Base-by-base conservation (phyloP, 1,139 yeast species). In the Suhomyces guaymorum region DNA sequence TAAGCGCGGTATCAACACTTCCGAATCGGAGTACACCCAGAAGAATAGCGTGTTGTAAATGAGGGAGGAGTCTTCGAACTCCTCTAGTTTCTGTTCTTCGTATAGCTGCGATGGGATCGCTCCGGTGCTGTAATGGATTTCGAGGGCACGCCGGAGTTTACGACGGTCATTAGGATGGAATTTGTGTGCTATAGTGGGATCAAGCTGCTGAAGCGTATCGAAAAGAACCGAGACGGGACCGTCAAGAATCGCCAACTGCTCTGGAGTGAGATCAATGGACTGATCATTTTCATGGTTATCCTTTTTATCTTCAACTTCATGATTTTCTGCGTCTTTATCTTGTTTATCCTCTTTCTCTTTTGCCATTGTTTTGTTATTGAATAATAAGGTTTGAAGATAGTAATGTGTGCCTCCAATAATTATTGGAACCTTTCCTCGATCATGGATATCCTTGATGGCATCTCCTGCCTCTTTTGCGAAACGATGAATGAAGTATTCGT, bases 331-430 rank as follows among this genome's bases (percentile, higher is more conserved):
- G 4, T 9, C 32, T 11, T 30, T 16, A 4, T 29, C 27, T 33
- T 43, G 48, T 48, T 60, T 50, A 7, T 59, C 57, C 7, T 63
- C 65, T 8, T 32, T 30, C 14, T 12, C 3, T 34, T 41, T 17
- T n/a, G 22, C 38, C 5, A 75, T 61, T 0, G 87, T 81, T 45
- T 82, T 78, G 49, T 86, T 84, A 33, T 74, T 69, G 52, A 90
- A 88, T 12, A 94, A 56, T 2, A 88, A 62, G 12, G 85, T 78
- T 55, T 86, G 96, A 25, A 89, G 66, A 55, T 92, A 92, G 55
- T 92, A 92, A 54, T 90, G 97, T 0, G 98, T 92, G 0, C 99
- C 99, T 3, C 99, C 99, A 2, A 92, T 90, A 0, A 94, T 61
- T 5, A 92, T 84, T 0, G 99, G 97, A 1, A 84, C 51, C 49